Evolutionary conservation across 2,329 filamentous ascomycete genomes (phyloP), one percentile per base, ranked within the genome.

Genomic region (Fusarium brevicatenulatum): DNA sequence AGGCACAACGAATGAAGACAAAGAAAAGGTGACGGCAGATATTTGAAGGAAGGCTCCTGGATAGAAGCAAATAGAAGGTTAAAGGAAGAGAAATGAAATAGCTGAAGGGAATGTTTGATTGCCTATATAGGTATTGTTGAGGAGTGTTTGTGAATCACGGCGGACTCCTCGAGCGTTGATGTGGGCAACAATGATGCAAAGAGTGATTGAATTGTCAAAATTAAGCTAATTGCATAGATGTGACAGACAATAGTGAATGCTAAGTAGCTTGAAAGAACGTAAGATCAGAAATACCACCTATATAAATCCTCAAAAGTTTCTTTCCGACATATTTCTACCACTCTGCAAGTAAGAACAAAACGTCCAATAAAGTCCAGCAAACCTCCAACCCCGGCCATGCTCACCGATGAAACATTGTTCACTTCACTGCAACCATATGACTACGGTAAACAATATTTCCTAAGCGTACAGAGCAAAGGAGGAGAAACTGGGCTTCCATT

Each of bases 61-160:
- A 30, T n/a, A 9, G 23, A 54, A 54, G 23, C 10, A 54, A 54
- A 54, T n/a, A 28, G 34, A 54, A 39, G 19, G 30, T 40, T 53
- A 30, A 21, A 44, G 13, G 32, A 65, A 47, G 37, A 46, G 12
- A 40, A 19, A 5, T 7, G 9, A 7, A 28, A 39, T 30, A 15
- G 25, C 8, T 34, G 9, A 11, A 16, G 43, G 10, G 23, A 32
- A 34, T 32, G 13, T 15, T 28, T 28, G 44, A 34, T 59, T 23
- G 54, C 30, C 36, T 62, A 42, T 63, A 68, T 66, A 47, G 36
- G 36, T 23, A 32, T 2, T 15, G 8, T 36, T 6, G n/a, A 25
- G 30, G 37, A 40, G 32, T 28, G 42, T 9, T 21, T 36, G 66
- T 70, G 67, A 70, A 54, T 70, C 67, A 70, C 66, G 8, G 53